Conservation (phyloP, 2,329 filamentous ascomycete genomes). For the Myrmaecium sp. region DNA sequence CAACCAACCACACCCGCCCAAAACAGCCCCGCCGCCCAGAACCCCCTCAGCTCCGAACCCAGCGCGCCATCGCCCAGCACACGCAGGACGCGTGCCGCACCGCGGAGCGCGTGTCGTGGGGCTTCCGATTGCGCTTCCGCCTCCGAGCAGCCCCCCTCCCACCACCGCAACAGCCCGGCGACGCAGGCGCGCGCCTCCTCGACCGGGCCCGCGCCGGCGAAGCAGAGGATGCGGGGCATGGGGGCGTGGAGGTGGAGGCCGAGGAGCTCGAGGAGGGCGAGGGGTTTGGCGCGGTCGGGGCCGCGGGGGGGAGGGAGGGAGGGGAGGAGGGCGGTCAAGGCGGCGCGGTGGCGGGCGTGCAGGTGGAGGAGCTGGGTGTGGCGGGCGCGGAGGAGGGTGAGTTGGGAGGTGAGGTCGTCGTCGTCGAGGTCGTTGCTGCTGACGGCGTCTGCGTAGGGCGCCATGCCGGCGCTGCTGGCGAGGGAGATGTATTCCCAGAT, state of each 20-base stretch:
- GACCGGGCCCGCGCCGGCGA: slow-evolving; percentile 49
- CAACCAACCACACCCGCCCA: slow-evolving; percentile 52
- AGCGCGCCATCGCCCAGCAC: slow-evolving; percentile 39
- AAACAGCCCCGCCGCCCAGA: slow-evolving; percentile 51
- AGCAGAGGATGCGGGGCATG: slow-evolving; percentile 48
- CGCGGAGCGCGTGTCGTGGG: slow-evolving; percentile 48
- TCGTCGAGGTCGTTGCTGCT: slow-evolving; percentile 21
- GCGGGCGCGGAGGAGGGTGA: slow-evolving; percentile 25
- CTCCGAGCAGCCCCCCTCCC: slow-evolving; percentile 34
- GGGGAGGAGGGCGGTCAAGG: not conserved
- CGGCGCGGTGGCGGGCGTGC: slow-evolving; percentile 12
- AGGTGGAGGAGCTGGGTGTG: slow-evolving; percentile 48
- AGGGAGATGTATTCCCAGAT: slow-evolving; percentile 5
- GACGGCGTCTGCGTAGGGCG: too few relatives aligned
- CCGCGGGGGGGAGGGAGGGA: not conserved
- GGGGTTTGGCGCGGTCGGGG: slow-evolving; percentile 18
- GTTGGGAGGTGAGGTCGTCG: slow-evolving; percentile 11
- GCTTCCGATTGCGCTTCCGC: too few relatives aligned
- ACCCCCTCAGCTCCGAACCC: slow-evolving; percentile 40
- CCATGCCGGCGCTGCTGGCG: slow-evolving; percentile 9
- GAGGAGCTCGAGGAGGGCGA: slow-evolving; percentile 32
- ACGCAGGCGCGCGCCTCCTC: slow-evolving; percentile 46
- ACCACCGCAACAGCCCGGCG: slow-evolving; percentile 42
- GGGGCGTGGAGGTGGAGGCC: slow-evolving; percentile 48
- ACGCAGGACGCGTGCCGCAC: slow-evolving; percentile 49